These are phyloP conservation scores for Gossypium mustelinum DNA, from an alignment of 345 rosid species.

Conservation along the genomic window DNA sequence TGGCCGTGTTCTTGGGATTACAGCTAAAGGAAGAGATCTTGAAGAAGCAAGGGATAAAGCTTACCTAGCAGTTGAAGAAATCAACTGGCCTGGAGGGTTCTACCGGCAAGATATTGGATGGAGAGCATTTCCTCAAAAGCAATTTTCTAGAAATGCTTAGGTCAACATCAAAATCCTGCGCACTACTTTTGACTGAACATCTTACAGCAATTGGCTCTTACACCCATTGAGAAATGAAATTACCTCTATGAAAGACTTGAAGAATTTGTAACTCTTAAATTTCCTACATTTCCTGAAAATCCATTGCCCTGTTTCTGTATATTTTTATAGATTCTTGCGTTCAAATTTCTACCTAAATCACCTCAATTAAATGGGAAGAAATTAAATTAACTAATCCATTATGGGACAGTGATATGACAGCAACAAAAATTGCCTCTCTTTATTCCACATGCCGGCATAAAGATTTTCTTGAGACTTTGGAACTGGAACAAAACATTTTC, in stretches of 20 bases:
- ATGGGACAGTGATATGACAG: background rate
- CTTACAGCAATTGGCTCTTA: background rate
- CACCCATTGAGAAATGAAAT: background rate
- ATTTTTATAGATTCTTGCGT: background rate
- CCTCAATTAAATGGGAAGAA: background rate
- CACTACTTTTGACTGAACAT: background rate
- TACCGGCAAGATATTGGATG: conserved; percentile 77
- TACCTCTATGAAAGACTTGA: conserved; percentile 41
- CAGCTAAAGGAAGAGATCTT: conserved; percentile 72
- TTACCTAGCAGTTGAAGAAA: conserved; percentile 57
- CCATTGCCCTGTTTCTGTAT: background rate
- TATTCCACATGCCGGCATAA: too few species aligned
- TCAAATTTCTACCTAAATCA: background rate
- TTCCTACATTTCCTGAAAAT: background rate
- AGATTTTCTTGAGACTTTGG: too few species aligned
- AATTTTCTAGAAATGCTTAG: conserved; percentile 35
- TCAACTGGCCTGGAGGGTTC: conserved; percentile 89
- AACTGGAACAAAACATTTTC: too few species aligned
- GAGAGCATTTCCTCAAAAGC: conserved; percentile 69
- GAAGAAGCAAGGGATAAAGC: conserved; percentile 76
- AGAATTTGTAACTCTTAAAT: background rate
- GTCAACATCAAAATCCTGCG: background rate
- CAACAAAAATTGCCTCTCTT: background rate
- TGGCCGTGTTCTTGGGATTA: conserved; percentile 92
- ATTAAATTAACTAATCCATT: background rate